Evolutionary conservation across 441 rosid genomes (phyloP).

Genomic region (Pelargonium exstipulatum): DNA sequence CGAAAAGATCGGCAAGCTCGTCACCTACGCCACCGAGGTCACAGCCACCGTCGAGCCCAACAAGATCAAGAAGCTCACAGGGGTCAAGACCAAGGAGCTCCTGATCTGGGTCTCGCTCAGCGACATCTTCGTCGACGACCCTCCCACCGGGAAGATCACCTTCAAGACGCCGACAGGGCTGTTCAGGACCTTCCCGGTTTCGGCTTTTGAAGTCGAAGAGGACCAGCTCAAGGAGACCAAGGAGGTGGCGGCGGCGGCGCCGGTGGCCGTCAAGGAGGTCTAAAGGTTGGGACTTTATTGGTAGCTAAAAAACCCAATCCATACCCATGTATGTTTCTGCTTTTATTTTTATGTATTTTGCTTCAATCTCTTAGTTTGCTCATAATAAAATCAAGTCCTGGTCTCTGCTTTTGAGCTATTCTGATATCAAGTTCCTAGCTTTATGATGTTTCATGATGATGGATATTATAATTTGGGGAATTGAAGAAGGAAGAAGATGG

Average conservation of each 20-base stretch:
- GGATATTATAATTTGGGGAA: too few relatives aligned
- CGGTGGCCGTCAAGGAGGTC: too few relatives aligned
- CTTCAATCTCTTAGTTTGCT: too few relatives aligned
- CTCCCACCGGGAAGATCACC: slow-evolving; percentile 45
- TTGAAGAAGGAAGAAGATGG: too few relatives aligned
- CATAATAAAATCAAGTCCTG: too few relatives aligned
- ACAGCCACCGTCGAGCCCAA: slow-evolving; percentile 51
- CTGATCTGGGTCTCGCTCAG: slow-evolving; percentile 62
- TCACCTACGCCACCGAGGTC: slow-evolving; percentile 58
- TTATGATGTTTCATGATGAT: too few relatives aligned
- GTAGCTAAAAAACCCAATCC: too few relatives aligned
- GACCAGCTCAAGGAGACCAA: slow-evolving; percentile 18
- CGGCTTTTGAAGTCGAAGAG: slow-evolving; percentile 49
- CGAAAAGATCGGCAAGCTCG: slow-evolving; percentile 55
- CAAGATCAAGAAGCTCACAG: slow-evolving; percentile 86
- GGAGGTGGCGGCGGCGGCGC: slow-evolving; percentile 1
- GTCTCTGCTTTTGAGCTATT: too few relatives aligned
- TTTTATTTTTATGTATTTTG: too few relatives aligned
- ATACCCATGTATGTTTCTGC: too few relatives aligned
- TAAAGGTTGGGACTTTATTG: too few relatives aligned
- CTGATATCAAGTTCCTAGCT: too few relatives aligned
- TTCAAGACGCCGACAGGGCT: slow-evolving; percentile 59
- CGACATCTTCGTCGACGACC: slow-evolving; percentile 57
- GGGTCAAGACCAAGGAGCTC: slow-evolving; percentile 88
- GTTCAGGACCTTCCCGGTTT: slow-evolving; percentile 44